Conservation (phyloP, 176 grass and related monocot genomes). For the Eremochloa ophiuroides region DNA sequence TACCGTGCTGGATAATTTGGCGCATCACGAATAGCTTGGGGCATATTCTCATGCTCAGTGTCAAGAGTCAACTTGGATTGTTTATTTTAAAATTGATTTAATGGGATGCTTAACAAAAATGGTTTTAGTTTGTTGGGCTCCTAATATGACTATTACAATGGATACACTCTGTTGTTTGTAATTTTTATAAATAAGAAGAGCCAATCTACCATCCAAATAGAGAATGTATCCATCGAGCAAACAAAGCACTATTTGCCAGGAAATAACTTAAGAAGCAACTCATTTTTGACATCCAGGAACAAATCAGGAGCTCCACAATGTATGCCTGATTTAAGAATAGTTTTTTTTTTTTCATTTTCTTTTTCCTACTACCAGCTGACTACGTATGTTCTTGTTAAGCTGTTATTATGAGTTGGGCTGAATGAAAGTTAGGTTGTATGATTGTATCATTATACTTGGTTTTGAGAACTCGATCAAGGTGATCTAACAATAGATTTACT, state of each 20-base stretch:
- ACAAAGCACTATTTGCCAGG: neutral
- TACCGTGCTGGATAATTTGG: no score
- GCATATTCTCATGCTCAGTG: no score
- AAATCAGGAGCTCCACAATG: neutral
- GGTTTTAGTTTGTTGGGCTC: neutral
- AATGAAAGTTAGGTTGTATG: neutral
- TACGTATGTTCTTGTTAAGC: neutral
- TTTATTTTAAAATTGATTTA: neutral
- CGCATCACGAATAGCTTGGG: neutral
- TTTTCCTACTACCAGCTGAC: neutral
- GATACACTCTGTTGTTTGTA: neutral
- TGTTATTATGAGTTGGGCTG: neutral
- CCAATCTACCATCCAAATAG: neutral
- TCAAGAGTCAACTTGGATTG: neutral
- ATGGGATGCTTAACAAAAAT: neutral
- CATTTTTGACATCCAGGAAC: neutral
- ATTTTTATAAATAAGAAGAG: neutral
- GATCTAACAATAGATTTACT: neutral
- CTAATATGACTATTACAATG: neutral
- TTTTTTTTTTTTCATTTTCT: neutral
- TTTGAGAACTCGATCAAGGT: conserved; percentile 30
- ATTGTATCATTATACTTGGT: neutral
- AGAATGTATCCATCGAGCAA: neutral
- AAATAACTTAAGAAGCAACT: neutral
- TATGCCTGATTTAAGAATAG: neutral